These are phyloP conservation scores for Arthrobotrys entomopaga DNA, from an alignment of 2,329 filamentous ascomycete genomes.

Conservation along the genomic window DNA sequence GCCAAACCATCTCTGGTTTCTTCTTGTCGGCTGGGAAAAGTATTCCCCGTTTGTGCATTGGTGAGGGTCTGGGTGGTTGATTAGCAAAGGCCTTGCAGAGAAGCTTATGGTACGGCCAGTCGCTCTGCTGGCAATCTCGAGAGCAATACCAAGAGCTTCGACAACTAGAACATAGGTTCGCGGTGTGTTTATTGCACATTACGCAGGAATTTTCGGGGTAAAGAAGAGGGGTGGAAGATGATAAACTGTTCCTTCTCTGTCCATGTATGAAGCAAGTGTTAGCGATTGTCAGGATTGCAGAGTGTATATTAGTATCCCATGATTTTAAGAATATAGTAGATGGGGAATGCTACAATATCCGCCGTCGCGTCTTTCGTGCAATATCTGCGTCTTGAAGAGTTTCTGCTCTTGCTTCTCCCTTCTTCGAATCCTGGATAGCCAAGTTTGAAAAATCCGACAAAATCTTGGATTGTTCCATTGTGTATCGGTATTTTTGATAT, in stretches of 20 bases:
- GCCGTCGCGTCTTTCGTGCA: background rate
- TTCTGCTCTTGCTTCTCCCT: background rate
- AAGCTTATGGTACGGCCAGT: conserved; percentile 58
- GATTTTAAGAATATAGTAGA: too few relatives aligned
- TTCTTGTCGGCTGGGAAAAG: conserved; percentile 8
- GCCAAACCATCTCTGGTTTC: conserved; percentile 7
- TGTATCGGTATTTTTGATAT: too few relatives aligned
- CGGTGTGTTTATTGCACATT: conserved; percentile 12
- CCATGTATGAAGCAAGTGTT: background rate
- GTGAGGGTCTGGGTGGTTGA: conserved; percentile 11
- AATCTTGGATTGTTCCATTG: background rate
- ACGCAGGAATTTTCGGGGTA: conserved; percentile 14
- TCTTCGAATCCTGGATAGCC: background rate
- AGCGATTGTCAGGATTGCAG: too few relatives aligned
- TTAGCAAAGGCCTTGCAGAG: conserved; percentile 56
- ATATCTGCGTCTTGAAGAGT: background rate
- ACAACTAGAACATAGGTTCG: conserved; percentile 44
- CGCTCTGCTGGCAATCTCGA: conserved; percentile 56
- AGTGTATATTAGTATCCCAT: too few relatives aligned
- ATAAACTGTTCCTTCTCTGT: background rate
- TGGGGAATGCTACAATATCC: background rate
- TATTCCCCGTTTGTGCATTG: conserved; percentile 12
- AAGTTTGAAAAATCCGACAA: background rate
- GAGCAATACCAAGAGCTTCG: conserved; percentile 56
- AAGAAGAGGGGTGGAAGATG: background rate